Conservation (phyloP, 345 rosid species). For the Excoecaria cochinchinensis region DNA sequence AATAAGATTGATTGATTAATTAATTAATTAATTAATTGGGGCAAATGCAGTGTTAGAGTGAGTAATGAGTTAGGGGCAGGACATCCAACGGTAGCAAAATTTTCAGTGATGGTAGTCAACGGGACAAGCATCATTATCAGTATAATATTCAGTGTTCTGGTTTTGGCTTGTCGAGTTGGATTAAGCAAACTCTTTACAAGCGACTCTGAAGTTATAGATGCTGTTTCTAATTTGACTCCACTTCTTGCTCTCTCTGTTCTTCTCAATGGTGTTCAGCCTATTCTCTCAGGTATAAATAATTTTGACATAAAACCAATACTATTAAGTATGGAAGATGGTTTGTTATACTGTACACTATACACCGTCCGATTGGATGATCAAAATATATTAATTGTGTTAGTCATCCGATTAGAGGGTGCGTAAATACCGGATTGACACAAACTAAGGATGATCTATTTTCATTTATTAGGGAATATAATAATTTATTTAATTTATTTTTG, state of each 20-base stretch:
- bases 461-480: background rate
- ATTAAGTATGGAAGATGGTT: no score
- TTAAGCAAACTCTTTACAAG: slow-evolving; percentile 70
- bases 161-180: slow-evolving; percentile 50
- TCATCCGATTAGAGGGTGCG: no score
- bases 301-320: no score
- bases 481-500: background rate
- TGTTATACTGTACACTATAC: no score
- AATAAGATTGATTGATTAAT: no score
- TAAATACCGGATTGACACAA: no score
- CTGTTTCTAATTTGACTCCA: slow-evolving; percentile 65
- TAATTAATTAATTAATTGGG: no score
- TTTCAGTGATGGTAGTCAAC: slow-evolving; percentile 74
- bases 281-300: slow-evolving; percentile 60
- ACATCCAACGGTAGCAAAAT: slow-evolving; percentile 65
- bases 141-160: slow-evolving; percentile 44
- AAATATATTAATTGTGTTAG: no score
- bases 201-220: slow-evolving; percentile 60
- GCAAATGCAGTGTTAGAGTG: slow-evolving; percentile 59
- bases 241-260: slow-evolving; percentile 81
- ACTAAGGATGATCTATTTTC: no score
- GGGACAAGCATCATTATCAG: slow-evolving; percentile 61
- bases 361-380: no score
- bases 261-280: slow-evolving; percentile 89
- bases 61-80: slow-evolving; percentile 93